These are phyloP conservation scores for Chaetomium sp. DNA, from an alignment of 2,329 filamentous ascomycete genomes.

Conservation along the genomic window DNA sequence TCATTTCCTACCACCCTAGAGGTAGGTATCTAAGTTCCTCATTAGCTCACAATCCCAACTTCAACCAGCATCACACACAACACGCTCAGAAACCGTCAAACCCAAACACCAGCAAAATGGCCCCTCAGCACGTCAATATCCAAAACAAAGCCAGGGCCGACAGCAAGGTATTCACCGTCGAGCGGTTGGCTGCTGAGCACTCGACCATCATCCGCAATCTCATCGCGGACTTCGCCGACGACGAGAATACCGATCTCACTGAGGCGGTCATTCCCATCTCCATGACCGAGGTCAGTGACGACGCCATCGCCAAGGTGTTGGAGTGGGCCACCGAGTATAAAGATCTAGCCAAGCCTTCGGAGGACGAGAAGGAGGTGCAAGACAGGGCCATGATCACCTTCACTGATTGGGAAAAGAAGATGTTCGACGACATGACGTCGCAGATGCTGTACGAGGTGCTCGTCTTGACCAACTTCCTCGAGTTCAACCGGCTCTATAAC, in stretches of 20 bases:
- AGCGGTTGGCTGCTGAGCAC: slow-evolving; percentile 2
- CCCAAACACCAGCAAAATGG: not conserved
- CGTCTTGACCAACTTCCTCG: slow-evolving; percentile 19
- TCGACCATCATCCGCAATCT: slow-evolving; percentile 4
- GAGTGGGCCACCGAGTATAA: slow-evolving; percentile 7
- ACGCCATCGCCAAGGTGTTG: not conserved
- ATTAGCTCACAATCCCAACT: not conserved
- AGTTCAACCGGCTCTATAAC: slow-evolving; percentile 9
- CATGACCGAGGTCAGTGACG: slow-evolving; percentile 2
- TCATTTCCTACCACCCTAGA: not conserved
- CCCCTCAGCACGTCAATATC: not conserved
- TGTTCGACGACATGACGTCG: not conserved
- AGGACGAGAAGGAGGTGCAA: not conserved
- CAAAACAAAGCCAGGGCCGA: slow-evolving; percentile 1
- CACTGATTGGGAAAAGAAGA: slow-evolving; percentile 1
- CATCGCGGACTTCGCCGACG: not conserved
- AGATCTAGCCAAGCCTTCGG: not conserved
- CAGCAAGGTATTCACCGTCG: not conserved
- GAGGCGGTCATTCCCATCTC: slow-evolving; percentile 8
- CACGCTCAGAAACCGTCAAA: no score
- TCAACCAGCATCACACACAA: not conserved
- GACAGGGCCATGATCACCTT: not conserved
- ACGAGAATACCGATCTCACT: not conserved
- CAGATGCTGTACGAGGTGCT: slow-evolving; percentile 11
- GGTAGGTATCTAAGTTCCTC: no score